Base-by-base conservation (phyloP, 768 basidiomycete genomes). In the Ramaria sp. region DNA sequence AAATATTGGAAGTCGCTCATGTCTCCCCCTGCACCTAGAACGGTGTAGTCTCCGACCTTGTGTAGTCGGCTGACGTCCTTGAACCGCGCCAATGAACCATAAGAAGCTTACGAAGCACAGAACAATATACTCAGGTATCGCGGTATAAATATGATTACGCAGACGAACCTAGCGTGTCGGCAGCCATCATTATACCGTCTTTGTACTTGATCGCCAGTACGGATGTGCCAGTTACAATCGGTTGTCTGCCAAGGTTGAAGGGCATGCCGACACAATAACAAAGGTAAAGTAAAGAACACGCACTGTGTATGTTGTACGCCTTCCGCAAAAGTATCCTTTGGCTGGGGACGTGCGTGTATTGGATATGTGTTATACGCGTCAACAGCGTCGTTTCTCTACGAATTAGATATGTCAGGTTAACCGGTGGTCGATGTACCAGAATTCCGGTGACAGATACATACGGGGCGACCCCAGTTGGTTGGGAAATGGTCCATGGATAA, bases 1-100 rank as follows among this genome's bases (percentile, higher is more conserved):
- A 98, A 78, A 70, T 89, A 85, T 69, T 99, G 96, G 72, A 92
- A 98, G 73, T 99, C 96, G 64, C 88, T 88, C 85, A 99, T 90
- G 75, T 99, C 96, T 27, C 96, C 96, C 15, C 91, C 83, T 2
- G 89, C 95, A 20, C 91, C 96, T 63, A 99, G 75, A 59, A 94
- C 78, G 45, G 93, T 95, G 71, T 84, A 81, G 38, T 78, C 72
- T 7, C 94, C 93, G 34, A 96, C 83, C 4, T 87, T 70, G 65
- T 90, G 84, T 27, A 99, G 80, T 69, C 96, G 89, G 62, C 87
- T 81, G 58, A 98, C 75, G 66, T 94, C 91, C 76, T 91, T 92
- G 82, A 96, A 96, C 34, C 94, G 86, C 1, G 96, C 93, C 51
- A 98, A 84, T 7, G 95, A 97, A 59, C 96, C 95, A 65, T 97